Conservation (phyloP, 2,329 filamentous ascomycete species). For the Colletotrichum tamarilloi region DNA sequence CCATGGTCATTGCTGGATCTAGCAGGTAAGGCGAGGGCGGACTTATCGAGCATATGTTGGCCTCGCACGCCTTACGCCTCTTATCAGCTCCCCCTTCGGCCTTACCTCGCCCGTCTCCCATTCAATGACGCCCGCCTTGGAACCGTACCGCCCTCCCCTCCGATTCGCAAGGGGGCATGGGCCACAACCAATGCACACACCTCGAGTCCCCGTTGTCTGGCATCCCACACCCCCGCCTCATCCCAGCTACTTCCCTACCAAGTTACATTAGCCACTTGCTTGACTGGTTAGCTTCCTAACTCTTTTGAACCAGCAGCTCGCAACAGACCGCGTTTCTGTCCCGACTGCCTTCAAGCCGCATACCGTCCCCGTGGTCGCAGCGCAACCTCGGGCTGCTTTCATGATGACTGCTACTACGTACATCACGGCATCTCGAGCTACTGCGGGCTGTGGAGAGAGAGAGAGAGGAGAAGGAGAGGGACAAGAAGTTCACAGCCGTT, state of each 20-base stretch:
- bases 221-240: slow-evolving; percentile 20
- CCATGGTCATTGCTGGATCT: neutral
- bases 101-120: slow-evolving; percentile 22
- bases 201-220: slow-evolving; percentile 12
- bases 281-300: slow-evolving; percentile 3
- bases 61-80: slow-evolving; percentile 15
- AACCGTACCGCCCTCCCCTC: slow-evolving; percentile 5
- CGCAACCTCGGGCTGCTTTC: neutral
- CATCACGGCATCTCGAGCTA: neutral
- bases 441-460: neutral
- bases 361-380: slow-evolving; percentile 1
- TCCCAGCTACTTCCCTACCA: slow-evolving; percentile 22
- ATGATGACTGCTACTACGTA: slow-evolving; percentile 1
- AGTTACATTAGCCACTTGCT: slow-evolving; percentile 30
- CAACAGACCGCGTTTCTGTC: neutral
- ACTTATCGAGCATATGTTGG: neutral
- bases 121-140: slow-evolving; percentile 4
- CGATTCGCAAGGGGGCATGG: slow-evolving; percentile 3
- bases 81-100: slow-evolving; percentile 30
- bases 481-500: slow-evolving; percentile 1
- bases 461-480: neutral
- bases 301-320: neutral
- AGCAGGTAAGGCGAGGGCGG: neutral
- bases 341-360: neutral
- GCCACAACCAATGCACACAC: slow-evolving; percentile 1